phyloP scores from a whole-genome alignment of 2,329 filamentous ascomycete genomes.

The Fusarium illudens region DNA sequence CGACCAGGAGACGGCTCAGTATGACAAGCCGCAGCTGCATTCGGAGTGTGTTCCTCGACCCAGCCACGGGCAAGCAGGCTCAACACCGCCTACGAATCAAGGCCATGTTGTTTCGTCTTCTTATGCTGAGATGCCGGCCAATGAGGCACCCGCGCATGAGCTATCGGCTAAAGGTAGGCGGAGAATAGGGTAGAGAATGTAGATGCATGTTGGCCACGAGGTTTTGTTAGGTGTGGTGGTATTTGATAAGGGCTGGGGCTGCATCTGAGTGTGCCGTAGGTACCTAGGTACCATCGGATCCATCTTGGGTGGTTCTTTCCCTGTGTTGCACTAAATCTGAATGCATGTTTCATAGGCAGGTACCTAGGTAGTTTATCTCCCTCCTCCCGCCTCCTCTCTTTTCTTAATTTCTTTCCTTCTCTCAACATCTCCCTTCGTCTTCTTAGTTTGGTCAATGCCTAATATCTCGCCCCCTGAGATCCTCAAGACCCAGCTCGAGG shows the following conservation, averaged over 20 bases:
- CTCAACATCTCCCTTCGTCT: background rate
- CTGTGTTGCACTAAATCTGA: background rate
- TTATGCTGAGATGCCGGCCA: background rate
- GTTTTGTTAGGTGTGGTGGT: background rate
- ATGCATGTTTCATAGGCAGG: background rate
- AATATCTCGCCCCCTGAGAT: background rate
- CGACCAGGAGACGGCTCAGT: background rate
- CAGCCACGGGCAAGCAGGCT: background rate
- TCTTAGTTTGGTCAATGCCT: too few relatives aligned
- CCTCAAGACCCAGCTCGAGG: background rate
- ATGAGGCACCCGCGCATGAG: background rate
- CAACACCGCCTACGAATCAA: background rate
- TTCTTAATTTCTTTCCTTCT: background rate
- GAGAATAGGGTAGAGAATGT: background rate
- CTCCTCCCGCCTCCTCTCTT: background rate
- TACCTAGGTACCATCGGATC: background rate
- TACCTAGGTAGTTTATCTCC: background rate
- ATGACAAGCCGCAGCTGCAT: background rate
- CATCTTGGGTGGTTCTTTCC: background rate
- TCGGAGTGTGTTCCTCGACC: background rate
- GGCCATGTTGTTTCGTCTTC: background rate
- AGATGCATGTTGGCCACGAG: background rate
- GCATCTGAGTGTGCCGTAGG: background rate
- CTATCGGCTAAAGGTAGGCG: background rate
- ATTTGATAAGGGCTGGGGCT: background rate